These are phyloP conservation scores for Flaveria brownii DNA, from an alignment of 129 eudicot genomes.

Conservation along the genomic window DNA sequence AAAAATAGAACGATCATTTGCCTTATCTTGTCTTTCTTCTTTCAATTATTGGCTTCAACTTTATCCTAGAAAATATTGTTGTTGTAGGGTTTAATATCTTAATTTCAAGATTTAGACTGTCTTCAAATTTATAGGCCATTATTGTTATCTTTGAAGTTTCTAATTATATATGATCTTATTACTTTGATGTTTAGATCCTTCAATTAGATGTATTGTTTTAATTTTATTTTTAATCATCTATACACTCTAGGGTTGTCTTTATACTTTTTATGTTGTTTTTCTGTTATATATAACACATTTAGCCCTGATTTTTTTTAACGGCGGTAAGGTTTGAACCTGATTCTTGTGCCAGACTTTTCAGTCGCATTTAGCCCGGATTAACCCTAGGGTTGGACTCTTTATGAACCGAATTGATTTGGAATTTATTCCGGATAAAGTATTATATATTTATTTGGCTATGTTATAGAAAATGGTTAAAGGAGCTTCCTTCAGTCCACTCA, in stretches of 20 bases:
- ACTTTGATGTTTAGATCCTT: neutral
- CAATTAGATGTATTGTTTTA: neutral
- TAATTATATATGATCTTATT: neutral
- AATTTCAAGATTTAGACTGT: conserved; percentile 6
- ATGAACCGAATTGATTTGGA: neutral
- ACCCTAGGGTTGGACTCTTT: conserved; percentile 9
- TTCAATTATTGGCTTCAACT: conserved; percentile 18
- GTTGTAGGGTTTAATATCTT: neutral
- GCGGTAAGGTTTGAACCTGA: too few species aligned
- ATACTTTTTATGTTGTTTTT: neutral
- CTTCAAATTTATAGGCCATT: conserved; percentile 12
- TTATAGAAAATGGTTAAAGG: conserved; percentile 28
- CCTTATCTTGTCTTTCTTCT: neutral
- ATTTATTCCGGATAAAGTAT: neutral
- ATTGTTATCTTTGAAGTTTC: neutral
- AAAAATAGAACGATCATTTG: too few species aligned
- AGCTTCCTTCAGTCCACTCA: conserved; percentile 88
- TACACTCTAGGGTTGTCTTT: neutral
- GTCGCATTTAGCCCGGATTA: too few species aligned
- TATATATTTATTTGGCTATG: neutral
- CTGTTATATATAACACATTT: too few species aligned
- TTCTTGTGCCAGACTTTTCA: too few species aligned
- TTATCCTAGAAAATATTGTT: neutral
- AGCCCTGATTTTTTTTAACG: neutral
- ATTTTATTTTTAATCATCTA: neutral